phyloP scores from a whole-genome alignment of 2,329 filamentous ascomycete genomes.

The Diaporthe caulivora region DNA sequence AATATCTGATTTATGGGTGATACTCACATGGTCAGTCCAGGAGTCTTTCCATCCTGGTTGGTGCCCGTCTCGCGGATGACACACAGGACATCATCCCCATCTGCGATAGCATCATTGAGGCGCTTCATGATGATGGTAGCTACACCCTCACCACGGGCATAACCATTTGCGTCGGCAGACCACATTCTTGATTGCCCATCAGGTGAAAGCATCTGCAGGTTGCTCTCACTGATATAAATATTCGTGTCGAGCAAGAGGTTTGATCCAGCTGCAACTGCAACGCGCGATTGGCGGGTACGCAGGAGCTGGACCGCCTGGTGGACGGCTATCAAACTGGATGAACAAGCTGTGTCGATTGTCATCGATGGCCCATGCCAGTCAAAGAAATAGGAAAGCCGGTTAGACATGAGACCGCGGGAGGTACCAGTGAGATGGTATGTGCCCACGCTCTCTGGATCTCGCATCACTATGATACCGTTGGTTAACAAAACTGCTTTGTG shows the following conservation, averaged over 20 bases:
- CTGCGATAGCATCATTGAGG: background rate
- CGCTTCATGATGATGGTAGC: background rate
- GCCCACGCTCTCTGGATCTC: conserved; percentile 40
- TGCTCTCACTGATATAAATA: conserved; percentile 30
- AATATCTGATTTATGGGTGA: no score
- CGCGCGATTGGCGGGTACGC: conserved; percentile 45
- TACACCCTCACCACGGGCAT: background rate
- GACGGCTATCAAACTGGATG: conserved; percentile 53
- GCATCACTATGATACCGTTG: background rate
- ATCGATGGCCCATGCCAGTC: conserved; percentile 55
- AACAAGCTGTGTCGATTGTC: conserved; percentile 60
- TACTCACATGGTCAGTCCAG: conserved; percentile 1
- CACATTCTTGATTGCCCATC: conserved; percentile 30
- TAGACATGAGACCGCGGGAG: conserved; percentile 48
- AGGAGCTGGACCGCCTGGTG: conserved; percentile 53
- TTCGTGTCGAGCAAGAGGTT: conserved; percentile 50
- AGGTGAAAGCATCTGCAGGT: conserved; percentile 1
- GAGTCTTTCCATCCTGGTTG: conserved; percentile 19
- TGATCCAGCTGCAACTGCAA: conserved; percentile 50
- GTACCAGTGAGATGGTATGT: conserved; percentile 50
- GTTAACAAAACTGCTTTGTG: background rate
- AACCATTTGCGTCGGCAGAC: background rate
- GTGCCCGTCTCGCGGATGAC: background rate
- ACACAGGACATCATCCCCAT: background rate
- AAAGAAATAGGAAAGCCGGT: conserved; percentile 55